Evolutionary conservation across 1,139 yeast genomes (phyloP), one percentile per base, ranked within the genome.

Genomic region (Meyerozyma carpophila): DNA sequence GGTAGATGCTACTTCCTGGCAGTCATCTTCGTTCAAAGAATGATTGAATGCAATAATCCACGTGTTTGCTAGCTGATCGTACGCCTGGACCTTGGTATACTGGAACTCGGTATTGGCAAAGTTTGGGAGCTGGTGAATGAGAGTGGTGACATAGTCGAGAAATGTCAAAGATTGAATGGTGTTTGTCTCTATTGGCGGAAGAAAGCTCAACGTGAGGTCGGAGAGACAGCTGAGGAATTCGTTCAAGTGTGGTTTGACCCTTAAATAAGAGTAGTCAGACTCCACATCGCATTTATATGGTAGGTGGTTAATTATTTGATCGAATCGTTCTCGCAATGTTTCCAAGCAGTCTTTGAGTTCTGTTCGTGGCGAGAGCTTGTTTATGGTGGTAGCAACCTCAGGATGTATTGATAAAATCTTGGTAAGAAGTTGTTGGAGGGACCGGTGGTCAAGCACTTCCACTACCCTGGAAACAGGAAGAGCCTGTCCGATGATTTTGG

Each of bases 221-320:
- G 87, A 80, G 44, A 91, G 67, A 40, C 94, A 83, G 53, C 79
- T 75, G 50, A 89, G 75, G 56, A 91, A 88, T 55, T 88, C 96
- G 50, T 81, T 77, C 47, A 90, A 75, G 46, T 71, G 66, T 1
- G 89, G 82, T 56, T 88, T 84, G 44, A 91, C 85, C 47, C 98
- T 74, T 46, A 88, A 71, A 63, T 84, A 93, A n/a, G 96, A 84
- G 59, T 93, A 93, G 61, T 91, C 98, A 43, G 86, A 81, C 41
- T 76, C 72, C 18, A 73, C 68, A 53, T 84, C 89, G 49, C 88
- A 88, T 52, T 83, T 82, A 61, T 85, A 87, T 1, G 96, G 96
- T 50, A 88, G 63, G 47, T 76, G 74, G 18, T 62, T 60, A 29
- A 67, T 57, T 26, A 87, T 77, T 3, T 56, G 55, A 13, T 72